phyloP scores from a whole-genome alignment of 1,139 yeast genomes.

The Yamadazyma kanchanaburiensis region DNA sequence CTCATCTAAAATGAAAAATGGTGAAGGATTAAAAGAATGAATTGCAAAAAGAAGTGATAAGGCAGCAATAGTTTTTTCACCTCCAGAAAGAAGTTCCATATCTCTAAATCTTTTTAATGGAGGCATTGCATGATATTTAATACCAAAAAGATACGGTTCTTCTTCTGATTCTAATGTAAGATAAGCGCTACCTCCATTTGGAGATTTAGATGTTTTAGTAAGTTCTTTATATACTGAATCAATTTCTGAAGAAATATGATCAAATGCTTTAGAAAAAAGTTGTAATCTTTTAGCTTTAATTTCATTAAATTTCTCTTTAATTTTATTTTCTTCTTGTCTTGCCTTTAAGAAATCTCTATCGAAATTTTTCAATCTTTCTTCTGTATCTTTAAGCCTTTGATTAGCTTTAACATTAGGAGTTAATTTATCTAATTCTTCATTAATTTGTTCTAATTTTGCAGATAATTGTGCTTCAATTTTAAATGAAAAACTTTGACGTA shows the following conservation, averaged over 20 bases:
- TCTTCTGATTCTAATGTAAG: constrained; percentile 85
- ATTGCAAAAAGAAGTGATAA: constrained; percentile 87
- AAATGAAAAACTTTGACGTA: constrained; percentile 31
- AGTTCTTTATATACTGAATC: constrained; percentile 85
- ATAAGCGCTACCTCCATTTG: constrained; percentile 91
- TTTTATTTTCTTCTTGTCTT: constrained; percentile 57
- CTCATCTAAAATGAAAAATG: constrained; percentile 93
- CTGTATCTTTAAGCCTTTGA: constrained; percentile 72
- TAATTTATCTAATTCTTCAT: constrained; percentile 53
- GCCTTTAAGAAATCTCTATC: constrained; percentile 66
- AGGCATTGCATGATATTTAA: constrained; percentile 93
- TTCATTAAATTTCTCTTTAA: constrained; percentile 55
- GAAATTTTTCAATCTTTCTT: constrained; percentile 53
- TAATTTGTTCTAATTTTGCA: constrained; percentile 26
- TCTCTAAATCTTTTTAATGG: constrained; percentile 93
- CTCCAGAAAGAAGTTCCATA: constrained; percentile 92
- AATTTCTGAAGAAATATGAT: constrained; percentile 68
- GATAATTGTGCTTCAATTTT: constrained; percentile 50
- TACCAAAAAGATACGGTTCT: constrained; percentile 80
- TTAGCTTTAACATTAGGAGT: constrained; percentile 81
- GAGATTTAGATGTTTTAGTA: constrained; percentile 64
- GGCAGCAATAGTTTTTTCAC: constrained; percentile 97
- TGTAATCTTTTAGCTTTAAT: constrained; percentile 60
- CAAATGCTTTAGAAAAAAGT: constrained; percentile 67
- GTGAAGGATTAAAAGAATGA: constrained; percentile 89